Evolutionary conservation across 2,329 filamentous ascomycete species (phyloP), one percentile per base, ranked within the genome.

Genomic region (Alternaria arborescens): DNA sequence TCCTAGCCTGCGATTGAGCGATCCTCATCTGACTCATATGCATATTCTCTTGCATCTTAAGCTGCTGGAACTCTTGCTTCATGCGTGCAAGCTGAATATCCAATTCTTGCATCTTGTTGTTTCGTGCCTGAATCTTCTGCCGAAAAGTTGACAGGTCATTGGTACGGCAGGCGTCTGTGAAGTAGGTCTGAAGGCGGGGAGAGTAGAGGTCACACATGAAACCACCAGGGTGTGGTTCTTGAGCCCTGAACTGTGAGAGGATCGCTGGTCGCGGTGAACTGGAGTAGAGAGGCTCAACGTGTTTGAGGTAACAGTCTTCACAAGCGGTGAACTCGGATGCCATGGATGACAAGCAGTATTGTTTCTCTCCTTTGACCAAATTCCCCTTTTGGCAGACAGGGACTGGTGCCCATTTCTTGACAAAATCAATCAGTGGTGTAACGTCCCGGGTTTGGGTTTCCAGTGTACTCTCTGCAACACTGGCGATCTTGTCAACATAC

Each of bases 161-260:
- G n/a, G 60, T 65, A 3, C 42, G 42, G 22, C 36, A 34, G 2
- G 58, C 61, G 5, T 68, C 66, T 8, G 51, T 52, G 12, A 65
- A 67, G 47, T 66, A 70, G 5, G 58, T 51, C 32, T 64, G 58
- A 3, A 68, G 58, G 2, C 66, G 59, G 0, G 67, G 61, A 2
- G 65, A 65, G 26, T 60, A 70, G 1, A 70, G 52, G 22, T 70
- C 65, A 32, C 67, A 70, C 14, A 50, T 42, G 52, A 67, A 70
- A 8, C 64, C 53, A 8, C n/a, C 55, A 3, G 22, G 2, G 26
- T 46, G 52, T 6, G 50, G 22, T 10, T 18, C 28, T 16, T 51
- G n/a, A 3, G 30, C 18, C 11, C 52, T 16, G 11, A 65, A n/a
- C 7, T 62, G 52, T 2, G 50, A 50, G 14, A 62, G 48, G 10